Base-by-base conservation (phyloP, 2,329 filamentous ascomycete genomes). In the Cordyceps cateniannulata region DNA sequence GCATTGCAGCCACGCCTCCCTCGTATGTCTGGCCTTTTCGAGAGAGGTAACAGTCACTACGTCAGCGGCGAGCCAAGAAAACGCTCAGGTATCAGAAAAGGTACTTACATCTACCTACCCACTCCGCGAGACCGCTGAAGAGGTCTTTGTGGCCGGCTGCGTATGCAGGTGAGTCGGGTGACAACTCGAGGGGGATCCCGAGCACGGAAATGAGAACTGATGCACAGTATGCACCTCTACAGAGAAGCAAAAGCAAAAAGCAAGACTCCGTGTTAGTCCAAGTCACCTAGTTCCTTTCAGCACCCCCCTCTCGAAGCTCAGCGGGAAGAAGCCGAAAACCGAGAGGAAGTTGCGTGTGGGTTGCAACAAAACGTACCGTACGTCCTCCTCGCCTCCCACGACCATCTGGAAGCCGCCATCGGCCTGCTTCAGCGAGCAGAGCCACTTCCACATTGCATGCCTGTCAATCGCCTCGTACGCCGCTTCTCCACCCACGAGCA, bases 351-450 rank as follows among this genome's bases (percentile, higher is more conserved):
- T 12, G 32, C 8, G 32, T 35, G 49, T 56, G 52, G 25, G 25
- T 25, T 49, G 60, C 49, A 35, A 35, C 32, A 35, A n/a, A 35
- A 73, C 81, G 73, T 81, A 90, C 89, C 91, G 86, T 63, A 97
- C 89, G 73, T 99, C 95, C 75, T 95, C 89, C 76, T 99, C 95
- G 62, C 93, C 95, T 62, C 89, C 91, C 54, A 89, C 76, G 56
- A 87, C 87, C 79, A 99, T 89, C 68, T 88, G 86, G 72, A 99
- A 98, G n/a, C 91, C 91, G 55, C 95, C 95, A 71, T 91, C 86
- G 12, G 84, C 78, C 74, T 96, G 90, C 79, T 98, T 99, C 71
- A 98, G 81, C 44, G 81, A 80, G 65, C 89, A 91, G 20, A 99
- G 82, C 87, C 91, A 99, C 73, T 85, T 88, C 91, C 93, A 97